Base-by-base conservation (phyloP, 208 protist species). In the Acanthamoeba culbertsoni region DNA sequence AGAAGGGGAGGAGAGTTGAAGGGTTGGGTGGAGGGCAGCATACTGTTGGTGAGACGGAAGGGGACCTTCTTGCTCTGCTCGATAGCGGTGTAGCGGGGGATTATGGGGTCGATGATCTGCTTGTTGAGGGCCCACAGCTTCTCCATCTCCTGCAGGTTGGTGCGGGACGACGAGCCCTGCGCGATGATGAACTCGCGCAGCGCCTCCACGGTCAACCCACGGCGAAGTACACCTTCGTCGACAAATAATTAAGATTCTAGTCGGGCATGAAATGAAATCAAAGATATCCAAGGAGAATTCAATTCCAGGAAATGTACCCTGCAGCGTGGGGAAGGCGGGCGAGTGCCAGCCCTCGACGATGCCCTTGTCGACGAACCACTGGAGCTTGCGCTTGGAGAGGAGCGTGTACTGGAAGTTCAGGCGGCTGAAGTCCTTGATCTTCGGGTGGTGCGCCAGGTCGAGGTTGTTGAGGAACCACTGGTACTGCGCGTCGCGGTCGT, bases 71-170 rank as follows among this genome's bases (percentile, higher is more conserved):
- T 51, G 45, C 73, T 93, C 37, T 93, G 86, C 12, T 97, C 96
- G 42, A 99, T 97, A 31, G 97, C 97, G 35, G 98, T 99, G 96
- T 98, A 99, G 51, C 99, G 97, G n/a, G 98, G 98, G n/a, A 97
- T 97, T n/a, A 96, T 97, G 20, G 98, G 98, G 94, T 99, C 99
- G 53, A 99, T 97, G 89, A 99, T 97, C 75, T 99, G 97, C 75
- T 98, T 99, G 97, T 99, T 99, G 53, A 98, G 97, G 91, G 97
- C 97, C 99, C 99, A 99, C 37, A 99, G 95, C 95, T 99, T 99
- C 71, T 98, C 98, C 98, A 99, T 99, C 94, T 99, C 98, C 97
- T 99, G 99, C 43, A 99, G 97, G 95, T 99, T 99, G 57, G 98
- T 96, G 18, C 96, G 94, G 86, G 98, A 98, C 51, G 98, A 99